Base-by-base conservation (phyloP, 768 basidiomycete genomes). In the Rhodosporidiobolus odoratus region DNA sequence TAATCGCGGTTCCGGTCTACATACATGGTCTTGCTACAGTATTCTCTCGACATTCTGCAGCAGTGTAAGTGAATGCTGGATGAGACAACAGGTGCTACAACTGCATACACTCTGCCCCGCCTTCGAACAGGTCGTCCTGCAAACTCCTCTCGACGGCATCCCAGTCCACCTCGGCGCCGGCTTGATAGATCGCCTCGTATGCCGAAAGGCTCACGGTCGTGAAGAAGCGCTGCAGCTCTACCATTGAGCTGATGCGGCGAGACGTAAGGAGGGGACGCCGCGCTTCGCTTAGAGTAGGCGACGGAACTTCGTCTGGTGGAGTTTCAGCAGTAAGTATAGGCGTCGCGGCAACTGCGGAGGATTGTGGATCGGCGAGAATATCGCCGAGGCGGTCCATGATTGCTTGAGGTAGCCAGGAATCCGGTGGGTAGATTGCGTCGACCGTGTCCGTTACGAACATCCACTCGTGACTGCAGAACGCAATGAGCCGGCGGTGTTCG, bases 371-470 rank as follows among this genome's bases (percentile, higher is more conserved):
- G 40, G 62, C 43, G 34, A 73, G 48, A 47, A 92, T 85, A 72
- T 94, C 92, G 52, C 91, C 87, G 0, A 98, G 83, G 65, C 89
- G 89, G 77, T 99, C 96, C 80, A 97, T 85, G 83, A 96, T 87
- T 4, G 92, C 89, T 74, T 89, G 89, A 0, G 94, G 90, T 66
- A 83, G 82, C 85, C 89, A 92, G 54, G 87, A 83, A 66, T 92
- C 88, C 0, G 92, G 90, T 25, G 87, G 88, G 80, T 92, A 93
- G 41, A 93, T 85, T 0, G 95, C 93, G 76, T 98, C 96, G 10
- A 94, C 91, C 0, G 95, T 98, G 79, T 99, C 95, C 4, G 93
- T 96, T 52, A 97, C 87, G 79, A 98, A 99, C 76, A 96, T 90
- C 95, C 96, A 99, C 82, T 99, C 93, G 79, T 98, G 90, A 13